Evolutionary conservation across 2,329 filamentous ascomycete genomes (phyloP).

Genomic region (Atkinsonella texensis): DNA sequence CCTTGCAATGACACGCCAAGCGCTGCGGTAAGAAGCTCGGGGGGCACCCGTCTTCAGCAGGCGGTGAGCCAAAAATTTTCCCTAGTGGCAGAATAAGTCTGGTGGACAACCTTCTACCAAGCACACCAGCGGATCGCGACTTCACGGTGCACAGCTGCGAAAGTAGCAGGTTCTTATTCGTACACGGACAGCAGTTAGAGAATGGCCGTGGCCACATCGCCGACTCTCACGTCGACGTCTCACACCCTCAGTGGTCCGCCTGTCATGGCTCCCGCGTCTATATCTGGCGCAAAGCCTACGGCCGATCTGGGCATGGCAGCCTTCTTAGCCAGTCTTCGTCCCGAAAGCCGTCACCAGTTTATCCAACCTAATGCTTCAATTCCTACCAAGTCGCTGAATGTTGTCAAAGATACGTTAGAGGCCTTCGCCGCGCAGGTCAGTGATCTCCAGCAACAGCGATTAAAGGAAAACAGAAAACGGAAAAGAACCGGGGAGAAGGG

Average conservation of each 20-base stretch:
- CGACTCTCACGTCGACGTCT: constrained; percentile 51
- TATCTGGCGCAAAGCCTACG: constrained; percentile 21
- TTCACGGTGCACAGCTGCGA: not conserved
- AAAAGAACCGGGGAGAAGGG: constrained; percentile 48
- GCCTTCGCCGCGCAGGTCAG: constrained; percentile 62
- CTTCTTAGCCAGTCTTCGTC: constrained; percentile 44
- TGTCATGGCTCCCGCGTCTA: constrained; percentile 26
- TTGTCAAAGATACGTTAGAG: constrained; percentile 73
- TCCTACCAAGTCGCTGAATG: constrained; percentile 55
- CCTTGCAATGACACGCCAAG: too few species aligned
- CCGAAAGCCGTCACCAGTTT: constrained; percentile 57
- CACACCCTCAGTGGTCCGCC: constrained; percentile 47
- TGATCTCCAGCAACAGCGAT: constrained; percentile 56
- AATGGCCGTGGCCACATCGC: constrained; percentile 34
- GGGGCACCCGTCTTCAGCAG: not conserved
- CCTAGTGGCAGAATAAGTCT: constrained; percentile 6
- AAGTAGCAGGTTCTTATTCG: not conserved
- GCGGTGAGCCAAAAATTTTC: constrained; percentile 10
- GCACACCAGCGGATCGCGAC: not conserved
- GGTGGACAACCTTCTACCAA: not conserved
- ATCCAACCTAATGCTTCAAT: constrained; percentile 60
- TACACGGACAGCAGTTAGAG: constrained; percentile 8
- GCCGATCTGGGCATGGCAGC: constrained; percentile 28
- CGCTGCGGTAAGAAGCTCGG: too few species aligned
- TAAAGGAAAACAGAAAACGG: constrained; percentile 64